These are phyloP conservation scores for Nemophila menziesii DNA, from an alignment of 257 asterid species.

Conservation along the genomic window DNA sequence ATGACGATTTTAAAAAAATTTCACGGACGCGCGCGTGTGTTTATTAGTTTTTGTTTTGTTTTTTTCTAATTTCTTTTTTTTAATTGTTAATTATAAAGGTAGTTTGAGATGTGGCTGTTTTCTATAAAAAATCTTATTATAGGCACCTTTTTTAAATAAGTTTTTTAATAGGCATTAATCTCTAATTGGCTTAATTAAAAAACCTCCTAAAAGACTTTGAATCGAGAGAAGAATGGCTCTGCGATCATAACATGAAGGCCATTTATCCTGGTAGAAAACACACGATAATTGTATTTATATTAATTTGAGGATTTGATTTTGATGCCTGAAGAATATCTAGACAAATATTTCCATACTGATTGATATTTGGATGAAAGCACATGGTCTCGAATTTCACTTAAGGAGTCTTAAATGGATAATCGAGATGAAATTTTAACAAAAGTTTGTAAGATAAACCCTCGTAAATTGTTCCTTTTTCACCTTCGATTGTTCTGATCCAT, in stretches of 20 bases:
- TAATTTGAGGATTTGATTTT: not conserved
- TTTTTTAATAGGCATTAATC: no score
- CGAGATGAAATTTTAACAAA: conserved; percentile 47
- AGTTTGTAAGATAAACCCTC: conserved; percentile 51
- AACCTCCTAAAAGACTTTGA: conserved; percentile 63
- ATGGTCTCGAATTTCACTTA: conserved; percentile 56
- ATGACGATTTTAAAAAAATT: no score
- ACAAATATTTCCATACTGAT: conserved; percentile 56
- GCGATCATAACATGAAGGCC: conserved; percentile 73
- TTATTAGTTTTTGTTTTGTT: no score
- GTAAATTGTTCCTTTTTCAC: conserved; percentile 51
- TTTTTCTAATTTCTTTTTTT: no score
- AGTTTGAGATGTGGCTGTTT: no score
- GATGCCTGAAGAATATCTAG: conserved; percentile 58
- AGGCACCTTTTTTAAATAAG: no score
- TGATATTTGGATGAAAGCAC: conserved; percentile 72
- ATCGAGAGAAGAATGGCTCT: conserved; percentile 59
- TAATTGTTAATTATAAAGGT: no score
- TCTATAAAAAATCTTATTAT: no score
- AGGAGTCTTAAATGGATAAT: conserved; percentile 74
- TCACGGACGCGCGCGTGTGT: no score
- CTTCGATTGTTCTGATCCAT: conserved; percentile 58
- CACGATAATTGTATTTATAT: not conserved
- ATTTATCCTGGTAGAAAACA: conserved; percentile 36
- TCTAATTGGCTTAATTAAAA: no score